phyloP scores from a whole-genome alignment of 1,139 yeast genomes.

The Yamadazyma trypodendri region DNA sequence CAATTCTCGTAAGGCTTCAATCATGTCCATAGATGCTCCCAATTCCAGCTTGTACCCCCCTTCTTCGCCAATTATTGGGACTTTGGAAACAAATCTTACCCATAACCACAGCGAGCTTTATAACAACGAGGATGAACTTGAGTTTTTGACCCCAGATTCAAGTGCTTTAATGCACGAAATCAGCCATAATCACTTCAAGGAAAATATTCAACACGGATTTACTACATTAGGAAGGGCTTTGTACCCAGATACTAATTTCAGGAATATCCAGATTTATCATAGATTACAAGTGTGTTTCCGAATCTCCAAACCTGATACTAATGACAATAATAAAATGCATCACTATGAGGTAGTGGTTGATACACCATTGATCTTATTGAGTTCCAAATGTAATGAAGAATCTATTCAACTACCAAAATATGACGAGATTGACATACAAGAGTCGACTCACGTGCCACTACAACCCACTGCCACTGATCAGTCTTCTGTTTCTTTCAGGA shows the following conservation, averaged over 20 bases:
- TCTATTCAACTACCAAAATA: slow-evolving; percentile 74
- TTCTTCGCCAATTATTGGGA: slow-evolving; percentile 40
- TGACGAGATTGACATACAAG: slow-evolving; percentile 24
- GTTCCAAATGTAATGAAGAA: slow-evolving; percentile 68
- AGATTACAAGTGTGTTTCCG: slow-evolving; percentile 77
- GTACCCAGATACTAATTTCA: slow-evolving; percentile 70
- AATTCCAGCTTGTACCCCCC: slow-evolving; percentile 18
- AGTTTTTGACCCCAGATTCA: slow-evolving; percentile 28
- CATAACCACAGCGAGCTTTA: slow-evolving; percentile 25
- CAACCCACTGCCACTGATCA: neutral
- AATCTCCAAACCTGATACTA: slow-evolving; percentile 65
- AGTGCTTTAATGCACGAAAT: slow-evolving; percentile 30
- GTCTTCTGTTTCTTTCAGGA: slow-evolving; percentile 26
- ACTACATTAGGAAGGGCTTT: slow-evolving; percentile 38
- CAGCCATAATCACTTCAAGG: slow-evolving; percentile 21
- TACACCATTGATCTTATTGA: slow-evolving; percentile 73
- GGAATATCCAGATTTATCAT: slow-evolving; percentile 71
- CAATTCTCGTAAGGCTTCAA: slow-evolving; percentile 26
- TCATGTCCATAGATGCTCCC: slow-evolving; percentile 14
- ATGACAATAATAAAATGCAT: slow-evolving; percentile 58
- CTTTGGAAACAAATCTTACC: slow-evolving; percentile 40
- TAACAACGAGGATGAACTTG: slow-evolving; percentile 18
- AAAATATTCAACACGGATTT: slow-evolving; percentile 37
- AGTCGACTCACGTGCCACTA: neutral
- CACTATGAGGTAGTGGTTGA: slow-evolving; percentile 90